A percentile compares a stretch with the other conserved stretches of the same genome.
Conservation (phyloP, 768 basidiomycete species). For the Chalciporus chontae region DNA sequence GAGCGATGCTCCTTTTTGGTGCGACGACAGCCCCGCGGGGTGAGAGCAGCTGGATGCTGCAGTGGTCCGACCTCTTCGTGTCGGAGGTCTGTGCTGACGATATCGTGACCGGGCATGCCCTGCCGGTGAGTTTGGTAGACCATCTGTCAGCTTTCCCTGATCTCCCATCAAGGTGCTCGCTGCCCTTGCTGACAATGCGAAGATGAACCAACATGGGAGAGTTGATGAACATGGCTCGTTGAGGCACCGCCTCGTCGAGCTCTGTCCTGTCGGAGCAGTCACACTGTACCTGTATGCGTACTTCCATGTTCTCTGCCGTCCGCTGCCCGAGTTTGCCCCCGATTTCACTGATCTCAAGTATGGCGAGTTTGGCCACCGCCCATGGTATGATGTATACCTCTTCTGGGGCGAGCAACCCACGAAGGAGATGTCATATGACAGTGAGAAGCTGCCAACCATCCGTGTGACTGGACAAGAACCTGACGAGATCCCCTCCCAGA, state of each 20-base stretch:
- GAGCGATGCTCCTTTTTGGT: conserved; percentile 30
- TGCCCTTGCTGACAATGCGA: conserved; percentile 28
- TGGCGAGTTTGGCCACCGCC: conserved; percentile 24
- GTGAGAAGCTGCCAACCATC: conserved; percentile 13
- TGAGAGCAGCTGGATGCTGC: conserved; percentile 22
- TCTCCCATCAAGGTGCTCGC: conserved; percentile 23
- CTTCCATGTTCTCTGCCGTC: conserved; percentile 27
- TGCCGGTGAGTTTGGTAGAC: too few relatives aligned
- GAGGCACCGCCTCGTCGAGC: conserved; percentile 25
- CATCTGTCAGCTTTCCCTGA: too few relatives aligned
- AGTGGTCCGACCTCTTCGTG: conserved; percentile 25
- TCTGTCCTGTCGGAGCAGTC: conserved; percentile 30
- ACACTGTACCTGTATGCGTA: conserved; percentile 26
- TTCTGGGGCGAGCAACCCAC: conserved; percentile 16
- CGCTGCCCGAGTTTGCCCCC: conserved; percentile 23
- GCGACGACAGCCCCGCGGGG: conserved; percentile 28
- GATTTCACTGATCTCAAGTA: conserved; percentile 23
- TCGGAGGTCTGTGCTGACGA: neutral
- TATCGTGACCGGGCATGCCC: too few relatives aligned
- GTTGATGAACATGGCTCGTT: conserved; percentile 32
- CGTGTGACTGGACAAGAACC: neutral
- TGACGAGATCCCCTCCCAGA: conserved; percentile 13
- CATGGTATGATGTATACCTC: conserved; percentile 29
- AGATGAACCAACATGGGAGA: conserved; percentile 30
- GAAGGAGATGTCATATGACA: conserved; percentile 30